Evolutionary conservation across 1,284 basidiomycete genomes (phyloP).

Genomic region (Ceratorhiza oryzae-sativae): DNA sequence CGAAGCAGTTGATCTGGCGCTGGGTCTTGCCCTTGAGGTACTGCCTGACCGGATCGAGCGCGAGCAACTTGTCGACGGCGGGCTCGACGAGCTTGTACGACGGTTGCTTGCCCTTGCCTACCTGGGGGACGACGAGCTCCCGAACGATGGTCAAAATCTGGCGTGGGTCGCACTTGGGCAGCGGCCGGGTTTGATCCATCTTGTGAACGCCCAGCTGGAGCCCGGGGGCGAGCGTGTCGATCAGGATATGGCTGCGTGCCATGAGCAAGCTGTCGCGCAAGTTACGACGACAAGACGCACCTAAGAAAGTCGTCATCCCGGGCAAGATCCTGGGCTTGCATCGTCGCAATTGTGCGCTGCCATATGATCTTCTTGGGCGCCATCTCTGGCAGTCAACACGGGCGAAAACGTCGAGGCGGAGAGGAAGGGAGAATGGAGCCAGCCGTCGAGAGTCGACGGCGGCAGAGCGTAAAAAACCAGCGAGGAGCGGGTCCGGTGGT

Average conservation of each 20-base stretch:
- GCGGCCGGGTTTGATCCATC: slow-evolving; percentile 75
- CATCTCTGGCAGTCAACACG: background rate
- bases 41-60: slow-evolving; percentile 70
- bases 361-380: slow-evolving; percentile 40
- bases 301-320: slow-evolving; percentile 87
- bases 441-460: slow-evolving; percentile 43
- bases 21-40: slow-evolving; percentile 74
- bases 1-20: slow-evolving; percentile 84
- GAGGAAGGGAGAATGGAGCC: slow-evolving; percentile 39
- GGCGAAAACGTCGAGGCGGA: slow-evolving; percentile 41
- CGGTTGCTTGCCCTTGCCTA: slow-evolving; percentile 34
- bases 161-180: slow-evolving; percentile 72
- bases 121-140: slow-evolving; percentile 54
- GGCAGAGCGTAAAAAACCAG: slow-evolving; percentile 42
- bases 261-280: background rate
- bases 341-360: slow-evolving; percentile 49
- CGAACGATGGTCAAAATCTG: slow-evolving; percentile 72
- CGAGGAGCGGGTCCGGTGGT: background rate
- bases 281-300: slow-evolving; percentile 39
- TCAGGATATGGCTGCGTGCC: slow-evolving; percentile 57
- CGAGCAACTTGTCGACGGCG: slow-evolving; percentile 75
- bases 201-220: slow-evolving; percentile 78
- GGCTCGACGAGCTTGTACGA: slow-evolving; percentile 49
- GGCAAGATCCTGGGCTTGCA: slow-evolving; percentile 85
- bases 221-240: slow-evolving; percentile 73